These are phyloP conservation scores for Populus hybrid DNA, from an alignment of 441 rosid species.

Conservation along the genomic window DNA sequence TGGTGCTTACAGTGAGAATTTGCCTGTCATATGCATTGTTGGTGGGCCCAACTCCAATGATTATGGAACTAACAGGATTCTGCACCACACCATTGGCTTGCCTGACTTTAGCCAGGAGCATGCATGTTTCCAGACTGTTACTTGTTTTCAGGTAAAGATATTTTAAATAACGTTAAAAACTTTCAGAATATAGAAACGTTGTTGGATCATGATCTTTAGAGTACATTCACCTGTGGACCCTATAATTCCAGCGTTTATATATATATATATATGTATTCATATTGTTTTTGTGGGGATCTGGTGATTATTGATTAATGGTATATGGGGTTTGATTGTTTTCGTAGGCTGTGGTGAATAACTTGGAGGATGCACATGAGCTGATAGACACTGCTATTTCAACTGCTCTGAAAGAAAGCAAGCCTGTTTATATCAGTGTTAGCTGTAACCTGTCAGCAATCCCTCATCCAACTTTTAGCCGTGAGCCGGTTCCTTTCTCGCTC, in stretches of 20 bases:
- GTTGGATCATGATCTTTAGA: not conserved
- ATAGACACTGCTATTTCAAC: no score
- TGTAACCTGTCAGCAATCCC: no score
- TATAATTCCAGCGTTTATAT: not conserved
- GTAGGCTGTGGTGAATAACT: no score
- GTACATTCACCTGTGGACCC: not conserved
- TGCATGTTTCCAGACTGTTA: conserved; percentile 51
- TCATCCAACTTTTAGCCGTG: conserved; percentile 55
- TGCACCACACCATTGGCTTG: conserved; percentile 60
- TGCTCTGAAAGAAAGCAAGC: no score
- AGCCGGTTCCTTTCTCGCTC: conserved; percentile 70
- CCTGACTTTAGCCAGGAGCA: conserved; percentile 67
- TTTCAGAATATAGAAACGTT: not conserved
- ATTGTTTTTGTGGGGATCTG: conserved; percentile 73
- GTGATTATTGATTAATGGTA: conserved; percentile 66
- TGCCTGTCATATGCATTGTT: conserved; percentile 60
- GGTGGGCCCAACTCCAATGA: conserved; percentile 76
- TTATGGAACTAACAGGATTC: conserved; percentile 57
- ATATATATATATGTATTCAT: conserved; percentile 25
- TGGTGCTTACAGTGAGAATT: conserved; percentile 49
- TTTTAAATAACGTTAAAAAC: not conserved
- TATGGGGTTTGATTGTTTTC: conserved; percentile 43
- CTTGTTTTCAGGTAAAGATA: conserved; percentile 47
- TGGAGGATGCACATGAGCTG: no score
- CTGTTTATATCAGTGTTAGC: no score